These are phyloP conservation scores for Neurospora pannonica DNA, from an alignment of 495 filamentous ascomycete genomes.

Conservation along the genomic window DNA sequence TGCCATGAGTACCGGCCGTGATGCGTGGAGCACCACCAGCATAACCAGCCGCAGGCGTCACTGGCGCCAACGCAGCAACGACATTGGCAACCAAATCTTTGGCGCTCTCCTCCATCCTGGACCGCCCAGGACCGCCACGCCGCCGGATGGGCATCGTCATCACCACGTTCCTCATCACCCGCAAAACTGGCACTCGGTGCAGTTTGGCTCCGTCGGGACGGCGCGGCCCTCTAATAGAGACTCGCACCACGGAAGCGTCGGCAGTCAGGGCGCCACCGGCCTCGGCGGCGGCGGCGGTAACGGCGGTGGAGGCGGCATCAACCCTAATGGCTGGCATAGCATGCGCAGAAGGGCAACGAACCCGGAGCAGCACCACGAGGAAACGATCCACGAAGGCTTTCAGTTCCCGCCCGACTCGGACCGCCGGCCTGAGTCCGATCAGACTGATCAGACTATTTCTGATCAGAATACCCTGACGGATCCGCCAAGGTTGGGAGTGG, in stretches of 20 bases:
- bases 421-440: neutral
- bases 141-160: neutral
- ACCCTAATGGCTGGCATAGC: neutral
- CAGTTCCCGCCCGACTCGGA: neutral
- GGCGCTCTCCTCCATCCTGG: slow-evolving; percentile 31
- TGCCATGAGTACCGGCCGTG: slow-evolving; percentile 15
- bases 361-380: neutral
- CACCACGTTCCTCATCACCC: slow-evolving; percentile 7
- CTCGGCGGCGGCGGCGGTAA: neutral
- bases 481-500: neutral
- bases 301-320: neutral
- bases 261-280: neutral
- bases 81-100: slow-evolving; percentile 17
- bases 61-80: slow-evolving; percentile 19
- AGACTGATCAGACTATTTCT: neutral
- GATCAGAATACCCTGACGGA: neutral
- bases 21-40: slow-evolving; percentile 5
- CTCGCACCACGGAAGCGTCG: neutral
- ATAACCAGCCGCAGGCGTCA: slow-evolving; percentile 13
- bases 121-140: slow-evolving; percentile 13
- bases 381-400: neutral
- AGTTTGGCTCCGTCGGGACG: neutral
- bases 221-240: neutral
- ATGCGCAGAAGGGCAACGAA: neutral
- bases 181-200: neutral